Percentiles rank a stretch among this genome's conserved stretches.
phyloP scores from a whole-genome alignment of 116 monocot genomes.

The Zostera marina region DNA sequence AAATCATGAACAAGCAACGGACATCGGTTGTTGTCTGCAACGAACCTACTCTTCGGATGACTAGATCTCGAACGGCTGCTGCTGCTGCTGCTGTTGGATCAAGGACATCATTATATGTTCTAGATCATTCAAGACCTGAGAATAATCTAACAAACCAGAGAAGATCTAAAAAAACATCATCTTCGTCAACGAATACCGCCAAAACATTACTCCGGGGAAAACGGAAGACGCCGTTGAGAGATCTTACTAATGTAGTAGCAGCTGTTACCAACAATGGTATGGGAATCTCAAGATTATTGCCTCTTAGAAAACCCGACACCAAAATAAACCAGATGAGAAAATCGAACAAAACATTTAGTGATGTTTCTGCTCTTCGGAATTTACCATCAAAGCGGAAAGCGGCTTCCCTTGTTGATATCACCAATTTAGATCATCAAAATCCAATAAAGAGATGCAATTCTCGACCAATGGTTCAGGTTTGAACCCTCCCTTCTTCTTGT shows the following conservation, averaged over 20 bases:
- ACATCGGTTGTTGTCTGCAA: slow-evolving; percentile 4
- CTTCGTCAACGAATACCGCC: too few relatives aligned
- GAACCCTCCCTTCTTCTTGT: not conserved
- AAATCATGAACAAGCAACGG: slow-evolving; percentile 31
- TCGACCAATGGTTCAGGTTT: not conserved
- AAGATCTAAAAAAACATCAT: too few relatives aligned
- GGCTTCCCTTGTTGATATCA: slow-evolving; percentile 25
- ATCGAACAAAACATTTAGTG: slow-evolving; percentile 8
- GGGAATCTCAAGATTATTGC: not conserved
- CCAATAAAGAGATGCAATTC: not conserved
- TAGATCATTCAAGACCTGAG: slow-evolving; percentile 8
- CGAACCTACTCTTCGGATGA: slow-evolving; percentile 24
- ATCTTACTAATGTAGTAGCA: too few relatives aligned
- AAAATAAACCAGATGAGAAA: slow-evolving; percentile 8
- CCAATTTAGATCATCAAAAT: slow-evolving; percentile 7
- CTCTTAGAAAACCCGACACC: slow-evolving; percentile 7
- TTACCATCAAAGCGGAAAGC: slow-evolving; percentile 14
- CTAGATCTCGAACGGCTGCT: slow-evolving; percentile 46
- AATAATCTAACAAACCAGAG: not conserved
- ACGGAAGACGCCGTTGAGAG: too few relatives aligned
- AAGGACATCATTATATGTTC: slow-evolving; percentile 2
- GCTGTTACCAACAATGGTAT: too few relatives aligned
- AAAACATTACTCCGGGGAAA: too few relatives aligned
- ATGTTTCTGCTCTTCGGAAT: not conserved
- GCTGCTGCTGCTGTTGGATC: too few relatives aligned